Evolutionary conservation across 2,329 filamentous ascomycete genomes (phyloP).

Genomic region (Paraphoma chrysanthemicola): DNA sequence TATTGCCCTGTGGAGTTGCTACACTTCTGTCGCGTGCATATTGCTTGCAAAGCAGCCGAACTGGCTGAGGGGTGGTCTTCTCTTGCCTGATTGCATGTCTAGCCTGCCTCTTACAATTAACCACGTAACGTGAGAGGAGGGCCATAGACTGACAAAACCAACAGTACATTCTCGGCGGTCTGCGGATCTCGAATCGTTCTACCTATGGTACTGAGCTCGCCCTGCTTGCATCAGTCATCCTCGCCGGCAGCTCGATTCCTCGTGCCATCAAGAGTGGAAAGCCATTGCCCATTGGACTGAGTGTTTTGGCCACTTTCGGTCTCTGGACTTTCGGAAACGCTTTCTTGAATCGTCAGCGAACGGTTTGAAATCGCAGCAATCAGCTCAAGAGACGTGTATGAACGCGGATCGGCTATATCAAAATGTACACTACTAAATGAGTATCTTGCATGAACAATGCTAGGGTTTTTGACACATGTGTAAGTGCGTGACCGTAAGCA

Average conservation of each 20-base stretch:
- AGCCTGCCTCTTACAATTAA: no score
- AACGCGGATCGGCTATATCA: neutral
- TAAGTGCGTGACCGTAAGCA: no score
- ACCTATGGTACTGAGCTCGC: slow-evolving; percentile 87
- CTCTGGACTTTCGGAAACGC: slow-evolving; percentile 80
- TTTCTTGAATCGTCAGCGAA: slow-evolving; percentile 46
- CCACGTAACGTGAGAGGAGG: no score
- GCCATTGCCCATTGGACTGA: slow-evolving; percentile 82
- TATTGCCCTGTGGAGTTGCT: neutral
- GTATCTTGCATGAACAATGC: neutral
- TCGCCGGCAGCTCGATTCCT: slow-evolving; percentile 85
- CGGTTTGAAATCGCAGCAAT: neutral
- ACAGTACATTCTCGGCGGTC: slow-evolving; percentile 77
- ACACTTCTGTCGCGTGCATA: no score
- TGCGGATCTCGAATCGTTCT: slow-evolving; percentile 76
- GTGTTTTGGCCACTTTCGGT: slow-evolving; percentile 79
- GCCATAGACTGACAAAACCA: neutral
- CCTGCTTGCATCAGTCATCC: slow-evolving; percentile 84
- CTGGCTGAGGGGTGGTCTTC: no score
- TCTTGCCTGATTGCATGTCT: no score
- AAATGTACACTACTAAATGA: slow-evolving; percentile 1
- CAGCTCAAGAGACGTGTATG: neutral
- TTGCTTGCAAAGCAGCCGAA: no score
- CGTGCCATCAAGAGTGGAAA: slow-evolving; percentile 84
- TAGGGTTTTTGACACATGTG: no score